phyloP scores from a whole-genome alignment of 2,329 filamentous ascomycete genomes.

The Hymenoscyphus linearis region DNA sequence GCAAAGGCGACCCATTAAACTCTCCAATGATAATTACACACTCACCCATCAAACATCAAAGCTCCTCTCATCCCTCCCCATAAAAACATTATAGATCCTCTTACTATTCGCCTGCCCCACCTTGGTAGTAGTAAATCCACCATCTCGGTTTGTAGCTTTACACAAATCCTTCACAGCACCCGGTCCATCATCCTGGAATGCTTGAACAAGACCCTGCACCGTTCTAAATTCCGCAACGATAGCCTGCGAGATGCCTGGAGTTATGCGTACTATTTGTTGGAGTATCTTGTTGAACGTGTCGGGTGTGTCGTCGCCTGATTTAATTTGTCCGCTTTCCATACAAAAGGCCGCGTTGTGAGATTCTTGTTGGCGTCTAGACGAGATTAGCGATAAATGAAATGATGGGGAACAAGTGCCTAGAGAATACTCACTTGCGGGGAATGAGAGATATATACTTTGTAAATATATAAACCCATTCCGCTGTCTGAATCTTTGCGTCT shows the following conservation, averaged over 20 bases:
- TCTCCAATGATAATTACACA: neutral
- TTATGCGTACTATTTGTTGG: conserved; percentile 68
- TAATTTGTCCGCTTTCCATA: conserved; percentile 74
- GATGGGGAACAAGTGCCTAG: neutral
- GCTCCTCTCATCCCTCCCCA: conserved; percentile 42
- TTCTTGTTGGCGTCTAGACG: conserved; percentile 35
- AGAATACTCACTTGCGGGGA: conserved; percentile 54
- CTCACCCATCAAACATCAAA: conserved; percentile 16
- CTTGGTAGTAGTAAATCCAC: conserved; percentile 46
- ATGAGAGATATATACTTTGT: conserved; percentile 75
- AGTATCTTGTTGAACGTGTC: conserved; percentile 74
- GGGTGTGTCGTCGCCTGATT: conserved; percentile 55
- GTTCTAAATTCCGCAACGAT: conserved; percentile 56
- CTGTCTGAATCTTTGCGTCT: conserved; percentile 53
- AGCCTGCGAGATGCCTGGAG: conserved; percentile 66
- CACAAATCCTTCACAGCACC: conserved; percentile 55
- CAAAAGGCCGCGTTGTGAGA: conserved; percentile 60
- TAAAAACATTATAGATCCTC: conserved; percentile 56
- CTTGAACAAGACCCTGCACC: conserved; percentile 52
- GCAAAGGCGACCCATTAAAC: neutral
- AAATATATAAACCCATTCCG: conserved; percentile 67
- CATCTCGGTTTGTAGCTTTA: conserved; percentile 53
- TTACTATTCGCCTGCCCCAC: conserved; percentile 55
- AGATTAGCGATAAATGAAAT: neutral
- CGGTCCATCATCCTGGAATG: conserved; percentile 53